Percentiles rank a stretch among this genome's conserved stretches.
These are phyloP conservation scores for Hansenula lynferdii DNA, from an alignment of 1,139 yeast genomes.

Conservation along the genomic window DNA sequence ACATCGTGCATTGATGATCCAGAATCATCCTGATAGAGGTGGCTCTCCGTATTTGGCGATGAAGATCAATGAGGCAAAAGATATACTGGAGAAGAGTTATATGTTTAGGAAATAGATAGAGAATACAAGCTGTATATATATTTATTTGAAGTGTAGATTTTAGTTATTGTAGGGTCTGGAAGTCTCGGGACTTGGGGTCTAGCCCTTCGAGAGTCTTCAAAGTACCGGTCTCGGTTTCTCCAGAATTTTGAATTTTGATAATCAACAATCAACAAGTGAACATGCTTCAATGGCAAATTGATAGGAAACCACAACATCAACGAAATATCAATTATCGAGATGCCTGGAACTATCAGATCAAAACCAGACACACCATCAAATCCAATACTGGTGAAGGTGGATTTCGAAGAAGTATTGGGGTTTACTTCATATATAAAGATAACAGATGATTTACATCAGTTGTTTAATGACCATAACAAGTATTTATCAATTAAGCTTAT, in stretches of 20 bases:
- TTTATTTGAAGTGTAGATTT: too few species aligned
- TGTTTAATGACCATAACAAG: neutral
- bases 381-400: neutral
- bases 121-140: neutral
- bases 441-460: neutral
- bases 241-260: too few species aligned
- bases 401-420: neutral
- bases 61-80: conserved; percentile 75
- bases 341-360: neutral
- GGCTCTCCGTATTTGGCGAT: conserved; percentile 70
- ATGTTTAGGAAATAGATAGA: conserved; percentile 13
- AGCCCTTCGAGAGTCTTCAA: too few species aligned
- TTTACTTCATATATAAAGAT: neutral
- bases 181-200: too few species aligned
- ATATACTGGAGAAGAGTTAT: conserved; percentile 54
- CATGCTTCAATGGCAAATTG: too few species aligned
- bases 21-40: conserved; percentile 73
- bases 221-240: too few species aligned
- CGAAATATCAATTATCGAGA: neutral
- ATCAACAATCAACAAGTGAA: too few species aligned
- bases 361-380: neutral
- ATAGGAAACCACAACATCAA: too few species aligned
- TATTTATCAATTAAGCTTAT: conserved; percentile 16
- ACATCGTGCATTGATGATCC: conserved; percentile 61
- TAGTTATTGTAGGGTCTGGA: too few species aligned